Conservation (phyloP, 805 yeast genomes). For the Candida endomychidarum region DNA sequence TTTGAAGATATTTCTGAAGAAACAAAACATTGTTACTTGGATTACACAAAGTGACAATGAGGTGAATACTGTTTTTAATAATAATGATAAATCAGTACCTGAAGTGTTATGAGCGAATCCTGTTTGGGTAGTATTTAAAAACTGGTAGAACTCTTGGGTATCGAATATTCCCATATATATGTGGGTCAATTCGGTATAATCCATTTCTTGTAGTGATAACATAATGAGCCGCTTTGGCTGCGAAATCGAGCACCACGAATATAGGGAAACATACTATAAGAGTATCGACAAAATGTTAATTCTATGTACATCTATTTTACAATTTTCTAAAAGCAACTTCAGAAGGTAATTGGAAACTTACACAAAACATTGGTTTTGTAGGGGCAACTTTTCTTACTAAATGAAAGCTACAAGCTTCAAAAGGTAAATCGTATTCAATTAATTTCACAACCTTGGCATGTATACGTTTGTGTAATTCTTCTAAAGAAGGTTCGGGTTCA, state of each 20-base stretch:
- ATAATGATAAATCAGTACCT: slow-evolving; percentile 57
- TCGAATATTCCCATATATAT: slow-evolving; percentile 30
- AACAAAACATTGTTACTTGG: slow-evolving; percentile 48
- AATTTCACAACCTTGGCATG: slow-evolving; percentile 48
- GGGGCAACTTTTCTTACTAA: slow-evolving; percentile 94
- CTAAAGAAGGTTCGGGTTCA: slow-evolving; percentile 68
- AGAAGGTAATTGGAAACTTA: slow-evolving; percentile 70
- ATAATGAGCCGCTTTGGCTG: neutral
- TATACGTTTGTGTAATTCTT: slow-evolving; percentile 67
- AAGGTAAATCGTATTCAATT: slow-evolving; percentile 48
- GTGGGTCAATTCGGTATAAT: slow-evolving; percentile 27
- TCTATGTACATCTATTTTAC: neutral
- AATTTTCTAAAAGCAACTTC: slow-evolving; percentile 55
- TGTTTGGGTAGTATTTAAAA: slow-evolving; percentile 53
- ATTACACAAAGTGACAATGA: slow-evolving; percentile 53
- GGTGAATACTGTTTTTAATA: slow-evolving; percentile 54
- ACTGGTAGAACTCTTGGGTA: slow-evolving; percentile 31
- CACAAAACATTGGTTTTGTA: slow-evolving; percentile 94
- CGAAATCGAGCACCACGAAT: neutral
- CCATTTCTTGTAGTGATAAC: slow-evolving; percentile 10
- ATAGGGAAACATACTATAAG: neutral
- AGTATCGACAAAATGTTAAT: neutral
- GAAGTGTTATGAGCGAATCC: slow-evolving; percentile 59
- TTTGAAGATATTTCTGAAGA: slow-evolving; percentile 32
- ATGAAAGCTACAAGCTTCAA: slow-evolving; percentile 61